Evolutionary conservation across 192 early-diverging fungal genomes (phyloP), one percentile per base, ranked within the genome.

Genomic region (Linnemannia schmuckeri): DNA sequence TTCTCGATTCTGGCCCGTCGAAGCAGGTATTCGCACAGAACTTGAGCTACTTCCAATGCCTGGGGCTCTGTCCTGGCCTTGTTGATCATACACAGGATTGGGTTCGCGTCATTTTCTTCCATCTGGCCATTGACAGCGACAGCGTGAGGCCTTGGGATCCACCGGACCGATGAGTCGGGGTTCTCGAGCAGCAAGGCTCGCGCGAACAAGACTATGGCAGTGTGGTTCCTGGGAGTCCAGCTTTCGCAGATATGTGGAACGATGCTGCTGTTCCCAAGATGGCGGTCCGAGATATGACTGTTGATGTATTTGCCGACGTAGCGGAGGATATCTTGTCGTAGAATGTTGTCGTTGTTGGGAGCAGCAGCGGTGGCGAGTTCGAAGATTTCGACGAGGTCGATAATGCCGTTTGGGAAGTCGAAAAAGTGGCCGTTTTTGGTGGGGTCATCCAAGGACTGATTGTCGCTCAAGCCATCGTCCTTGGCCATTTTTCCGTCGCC

Each of bases 11-110:
- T 70, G 77, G 77, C 77, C 40, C 22, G 44, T 7, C 37, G 41
- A 2, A 49, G 30, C 47, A 68, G 52, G n/a, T 78, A 71, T 10
- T 78, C 77, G 18, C 70, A 33, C 27, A 78, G 20, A 13, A 49
- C n/a, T n/a, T 9, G 30, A 1, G 44, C 76, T 42, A 70, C 10
- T 3, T 66, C 41, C 22, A 78, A 6, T 5, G n/a, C 18, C 10
- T 47, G 13, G 4, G 40, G 13, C 7, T 35, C 10, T 2, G 17
- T 54, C 33, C 33, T 52, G 30, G 66, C 76, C 2, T 22, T 10
- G 27, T 47, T 46, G 41, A 69, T 22, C 9, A 78, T 3, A 44
- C 2, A 37, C n/a, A 44, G 7, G 7, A 78, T 44, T 1, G 76
- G 76, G 20, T 78, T 78, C 2, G 6, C 7, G n/a, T 13, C 47